Conservation (phyloP, 225 moss, liverwort and hornwort species). For the Neckera pumila region DNA sequence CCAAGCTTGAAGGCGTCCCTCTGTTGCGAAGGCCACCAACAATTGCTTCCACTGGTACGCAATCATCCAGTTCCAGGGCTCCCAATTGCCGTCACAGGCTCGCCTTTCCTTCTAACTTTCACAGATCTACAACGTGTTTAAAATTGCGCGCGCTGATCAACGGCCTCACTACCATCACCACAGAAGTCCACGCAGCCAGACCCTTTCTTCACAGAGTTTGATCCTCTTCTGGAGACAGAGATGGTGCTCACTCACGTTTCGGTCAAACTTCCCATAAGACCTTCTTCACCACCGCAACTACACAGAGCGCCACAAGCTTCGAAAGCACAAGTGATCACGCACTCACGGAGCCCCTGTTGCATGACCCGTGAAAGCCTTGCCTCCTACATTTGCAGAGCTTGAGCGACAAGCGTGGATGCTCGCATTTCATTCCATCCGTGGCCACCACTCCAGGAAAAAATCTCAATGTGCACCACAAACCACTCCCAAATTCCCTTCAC, state of each 20-base stretch:
- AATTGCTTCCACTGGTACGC: constrained; percentile 5
- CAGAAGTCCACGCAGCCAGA: background rate
- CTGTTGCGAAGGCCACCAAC: background rate
- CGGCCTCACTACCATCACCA: background rate
- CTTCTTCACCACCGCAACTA: background rate
- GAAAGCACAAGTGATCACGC: background rate
- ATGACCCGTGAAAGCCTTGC: constrained; percentile 8
- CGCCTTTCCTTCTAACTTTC: background rate
- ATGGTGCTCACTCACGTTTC: background rate
- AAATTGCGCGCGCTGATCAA: background rate
- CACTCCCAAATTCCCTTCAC: background rate
- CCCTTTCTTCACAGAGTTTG: background rate
- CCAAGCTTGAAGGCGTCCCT: background rate
- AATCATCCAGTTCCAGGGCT: constrained; percentile 19
- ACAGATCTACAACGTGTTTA: constrained; percentile 1
- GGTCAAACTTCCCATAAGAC: background rate
- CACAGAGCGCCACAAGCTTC: background rate
- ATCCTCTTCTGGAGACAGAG: background rate
- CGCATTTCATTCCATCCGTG: constrained; percentile 24
- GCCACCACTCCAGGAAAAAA: constrained; percentile 3
- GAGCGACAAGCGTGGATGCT: background rate
- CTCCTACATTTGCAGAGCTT: constrained; percentile 41
- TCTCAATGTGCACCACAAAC: background rate
- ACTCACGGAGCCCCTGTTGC: constrained; percentile 23
- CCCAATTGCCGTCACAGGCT: background rate